Evolutionary conservation across 495 filamentous ascomycete genomes (phyloP).

Genomic region (Hyphodiscus hymeniophilus): DNA sequence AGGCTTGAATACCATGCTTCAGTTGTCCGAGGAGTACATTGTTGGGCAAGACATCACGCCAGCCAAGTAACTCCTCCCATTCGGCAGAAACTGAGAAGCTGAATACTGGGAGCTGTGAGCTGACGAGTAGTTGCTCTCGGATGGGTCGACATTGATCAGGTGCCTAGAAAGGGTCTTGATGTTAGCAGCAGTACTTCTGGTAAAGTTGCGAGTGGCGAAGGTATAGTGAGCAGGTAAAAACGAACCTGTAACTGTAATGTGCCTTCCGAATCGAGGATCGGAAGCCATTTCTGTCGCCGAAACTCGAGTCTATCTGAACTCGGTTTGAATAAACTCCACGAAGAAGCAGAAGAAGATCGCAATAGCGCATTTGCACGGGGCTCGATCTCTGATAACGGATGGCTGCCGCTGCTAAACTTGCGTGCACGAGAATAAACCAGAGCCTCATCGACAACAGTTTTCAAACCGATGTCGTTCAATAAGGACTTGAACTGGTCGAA

Average conservation of each 20-base stretch:
- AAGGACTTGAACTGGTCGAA: slow-evolving; percentile 13
- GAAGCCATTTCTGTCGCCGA: slow-evolving; percentile 24
- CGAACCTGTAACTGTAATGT: slow-evolving; percentile 10
- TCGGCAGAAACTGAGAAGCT: slow-evolving; percentile 9
- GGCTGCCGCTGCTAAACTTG: slow-evolving; percentile 5
- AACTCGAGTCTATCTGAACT: not conserved
- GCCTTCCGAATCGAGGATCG: slow-evolving; percentile 13
- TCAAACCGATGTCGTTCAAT: slow-evolving; percentile 21
- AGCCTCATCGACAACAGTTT: slow-evolving; percentile 15
- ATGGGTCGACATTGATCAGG: slow-evolving; percentile 20
- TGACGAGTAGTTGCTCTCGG: slow-evolving; percentile 19
- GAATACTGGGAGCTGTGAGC: slow-evolving; percentile 21
- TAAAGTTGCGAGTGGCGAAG: no score
- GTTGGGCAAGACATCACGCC: slow-evolving; percentile 19
- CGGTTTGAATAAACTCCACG: not conserved
- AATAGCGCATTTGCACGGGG: slow-evolving; percentile 18
- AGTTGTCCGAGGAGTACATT: slow-evolving; percentile 22
- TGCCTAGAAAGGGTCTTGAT: no score
- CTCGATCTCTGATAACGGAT: slow-evolving; percentile 1
- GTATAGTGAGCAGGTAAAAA: no score
- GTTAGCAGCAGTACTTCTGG: no score
- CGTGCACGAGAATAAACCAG: slow-evolving; percentile 11
- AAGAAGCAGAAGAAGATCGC: slow-evolving; percentile 10
- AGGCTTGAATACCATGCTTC: slow-evolving; percentile 10
- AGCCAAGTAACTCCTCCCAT: slow-evolving; percentile 27